These are phyloP conservation scores for Fusarium sp. DNA, from an alignment of 2,329 filamentous ascomycete species.

Conservation along the genomic window DNA sequence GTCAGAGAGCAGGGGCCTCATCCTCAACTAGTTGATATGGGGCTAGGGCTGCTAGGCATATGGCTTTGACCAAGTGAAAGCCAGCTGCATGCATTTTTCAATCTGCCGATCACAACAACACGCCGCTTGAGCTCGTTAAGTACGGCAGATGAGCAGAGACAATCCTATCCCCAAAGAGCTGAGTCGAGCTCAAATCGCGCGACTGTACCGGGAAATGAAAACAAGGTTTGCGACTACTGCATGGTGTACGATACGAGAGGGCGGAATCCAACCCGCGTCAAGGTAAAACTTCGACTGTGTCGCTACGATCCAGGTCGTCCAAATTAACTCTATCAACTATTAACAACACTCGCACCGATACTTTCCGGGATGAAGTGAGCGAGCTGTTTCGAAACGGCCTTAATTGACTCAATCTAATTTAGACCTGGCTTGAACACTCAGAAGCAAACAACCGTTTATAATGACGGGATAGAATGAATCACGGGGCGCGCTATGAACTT, in stretches of 20 bases:
- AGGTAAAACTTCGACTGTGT: not conserved
- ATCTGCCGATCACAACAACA: constrained; percentile 16
- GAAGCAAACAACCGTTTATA: constrained; percentile 23
- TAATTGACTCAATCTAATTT: constrained; percentile 5
- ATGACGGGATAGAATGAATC: not conserved
- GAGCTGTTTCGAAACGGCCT: not conserved
- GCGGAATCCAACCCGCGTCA: constrained; percentile 1
- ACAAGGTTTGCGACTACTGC: too few species aligned
- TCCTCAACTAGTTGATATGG: too few species aligned
- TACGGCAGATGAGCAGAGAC: too few species aligned
- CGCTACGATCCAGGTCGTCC: not conserved
- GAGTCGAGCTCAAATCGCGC: too few species aligned
- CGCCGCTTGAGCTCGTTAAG: too few species aligned
- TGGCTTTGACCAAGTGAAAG: too few species aligned
- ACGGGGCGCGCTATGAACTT: constrained; percentile 11
- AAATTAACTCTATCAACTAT: constrained; percentile 14
- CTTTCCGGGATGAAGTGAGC: constrained; percentile 6
- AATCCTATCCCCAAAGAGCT: too few species aligned
- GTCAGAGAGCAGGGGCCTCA: not conserved
- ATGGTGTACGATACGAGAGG: constrained; percentile 9
- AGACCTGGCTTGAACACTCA: constrained; percentile 6
- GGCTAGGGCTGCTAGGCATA: too few species aligned
- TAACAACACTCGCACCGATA: not conserved
- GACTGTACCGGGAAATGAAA: not conserved
- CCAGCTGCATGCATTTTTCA: not conserved